Percentiles rank a stretch among this genome's conserved stretches.
Evolutionary conservation across 2,329 filamentous ascomycete genomes (phyloP).

Genomic region (Coleophoma crateriformis): DNA sequence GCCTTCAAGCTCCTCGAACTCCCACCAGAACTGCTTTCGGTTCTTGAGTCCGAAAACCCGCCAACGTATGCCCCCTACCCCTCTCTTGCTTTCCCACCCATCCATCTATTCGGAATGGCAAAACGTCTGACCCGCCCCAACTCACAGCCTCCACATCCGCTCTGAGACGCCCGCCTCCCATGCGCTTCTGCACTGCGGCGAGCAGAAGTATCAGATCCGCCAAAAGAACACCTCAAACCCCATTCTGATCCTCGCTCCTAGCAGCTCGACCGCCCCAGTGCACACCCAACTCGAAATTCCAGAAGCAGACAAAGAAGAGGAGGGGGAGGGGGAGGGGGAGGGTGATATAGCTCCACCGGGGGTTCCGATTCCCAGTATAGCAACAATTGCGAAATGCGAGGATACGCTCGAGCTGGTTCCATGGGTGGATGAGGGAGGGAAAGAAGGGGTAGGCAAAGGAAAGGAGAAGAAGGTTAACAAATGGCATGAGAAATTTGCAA

Average conservation of each 20-base stretch:
- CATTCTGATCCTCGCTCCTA: slow-evolving; percentile 47
- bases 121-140: no score
- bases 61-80: slow-evolving; percentile 36
- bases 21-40: slow-evolving; percentile 49
- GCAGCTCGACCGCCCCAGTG: slow-evolving; percentile 7
- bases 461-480: slow-evolving; percentile 33
- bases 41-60: slow-evolving; percentile 47
- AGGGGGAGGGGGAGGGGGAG: no score
- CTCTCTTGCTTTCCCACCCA: no score
- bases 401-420: slow-evolving; percentile 57
- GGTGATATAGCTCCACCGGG: no score
- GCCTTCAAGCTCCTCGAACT: slow-evolving; percentile 59
- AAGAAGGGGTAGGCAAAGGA: slow-evolving; percentile 8
- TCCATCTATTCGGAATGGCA: no score
- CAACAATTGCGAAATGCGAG: slow-evolving; percentile 49
- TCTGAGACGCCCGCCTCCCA: slow-evolving; percentile 13
- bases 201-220: slow-evolving; percentile 51
- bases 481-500: slow-evolving; percentile 55
- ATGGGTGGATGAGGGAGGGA: slow-evolving; percentile 24
- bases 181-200: slow-evolving; percentile 46
- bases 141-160: no score
- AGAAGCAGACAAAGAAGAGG: no score
- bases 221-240: slow-evolving; percentile 66
- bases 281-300: no score
- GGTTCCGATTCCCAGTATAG: slow-evolving; percentile 32